A percentile compares a stretch with the other conserved stretches of the same genome.
Conservation (phyloP, 2,329 filamentous ascomycete genomes). For the Chrysoporthe puriensis region DNA sequence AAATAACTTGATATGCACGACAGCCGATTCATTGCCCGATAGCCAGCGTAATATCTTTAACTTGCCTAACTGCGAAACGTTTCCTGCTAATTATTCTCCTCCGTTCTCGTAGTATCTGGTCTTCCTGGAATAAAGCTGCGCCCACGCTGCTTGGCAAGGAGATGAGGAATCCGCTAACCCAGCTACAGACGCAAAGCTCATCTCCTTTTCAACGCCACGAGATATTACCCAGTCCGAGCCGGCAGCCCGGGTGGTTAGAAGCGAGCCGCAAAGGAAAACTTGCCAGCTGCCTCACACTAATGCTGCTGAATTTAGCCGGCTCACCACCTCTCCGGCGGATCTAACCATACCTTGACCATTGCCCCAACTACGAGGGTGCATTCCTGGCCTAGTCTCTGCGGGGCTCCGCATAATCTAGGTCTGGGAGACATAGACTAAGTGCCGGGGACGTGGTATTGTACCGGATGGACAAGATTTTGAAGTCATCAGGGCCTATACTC, state of each 20-base stretch:
- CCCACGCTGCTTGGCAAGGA: neutral
- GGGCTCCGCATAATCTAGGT: neutral
- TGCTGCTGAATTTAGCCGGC: constrained; percentile 11
- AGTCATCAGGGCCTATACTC: neutral
- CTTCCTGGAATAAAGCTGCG: neutral
- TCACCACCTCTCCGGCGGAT: neutral
- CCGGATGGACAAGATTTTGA: neutral
- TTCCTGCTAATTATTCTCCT: neutral
- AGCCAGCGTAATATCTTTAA: too few species aligned
- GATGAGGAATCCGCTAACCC: neutral
- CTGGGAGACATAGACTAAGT: neutral
- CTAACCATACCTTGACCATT: neutral
- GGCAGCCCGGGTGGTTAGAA: neutral
- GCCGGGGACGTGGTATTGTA: neutral
- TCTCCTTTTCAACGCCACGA: neutral
- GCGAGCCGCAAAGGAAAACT: neutral
- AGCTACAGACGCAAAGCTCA: neutral
- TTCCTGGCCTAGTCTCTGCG: neutral
- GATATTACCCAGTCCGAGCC: constrained; percentile 4
- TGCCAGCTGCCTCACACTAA: constrained; percentile 1
- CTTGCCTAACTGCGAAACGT: too few species aligned
- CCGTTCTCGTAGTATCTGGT: neutral
- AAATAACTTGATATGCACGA: neutral
- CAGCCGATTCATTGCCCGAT: too few species aligned
- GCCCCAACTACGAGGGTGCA: neutral